A percentile compares a stretch with the other conserved stretches of the same genome.
phyloP scores from a whole-genome alignment of 139 green algal species.

The Trebouxia sp. region DNA sequence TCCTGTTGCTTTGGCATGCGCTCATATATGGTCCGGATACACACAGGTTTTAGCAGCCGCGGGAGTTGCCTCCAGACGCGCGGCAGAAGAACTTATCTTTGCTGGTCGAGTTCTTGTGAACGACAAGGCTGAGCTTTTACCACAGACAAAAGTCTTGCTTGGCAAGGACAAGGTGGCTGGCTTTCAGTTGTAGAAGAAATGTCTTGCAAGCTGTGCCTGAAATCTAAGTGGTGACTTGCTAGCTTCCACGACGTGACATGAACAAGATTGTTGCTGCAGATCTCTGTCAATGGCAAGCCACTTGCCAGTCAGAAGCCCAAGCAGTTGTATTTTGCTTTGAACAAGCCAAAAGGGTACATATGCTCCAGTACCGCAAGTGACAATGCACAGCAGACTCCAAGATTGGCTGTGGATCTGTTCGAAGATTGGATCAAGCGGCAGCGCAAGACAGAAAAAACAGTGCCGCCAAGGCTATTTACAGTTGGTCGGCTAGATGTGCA shows the following conservation, averaged over 20 bases:
- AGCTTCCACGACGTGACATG: not conserved
- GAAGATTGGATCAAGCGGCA: not conserved
- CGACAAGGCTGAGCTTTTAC: conserved; percentile 63
- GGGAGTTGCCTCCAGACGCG: conserved; percentile 84
- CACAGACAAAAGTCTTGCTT: conserved; percentile 54
- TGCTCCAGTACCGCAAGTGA: conserved; percentile 34
- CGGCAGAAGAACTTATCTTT: conserved; percentile 80
- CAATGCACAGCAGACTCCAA: not conserved
- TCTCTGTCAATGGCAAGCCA: conserved; percentile 55
- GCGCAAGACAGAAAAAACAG: not conserved
- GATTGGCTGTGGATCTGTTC: conserved; percentile 47
- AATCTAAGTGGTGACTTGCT: no score
- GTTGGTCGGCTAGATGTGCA: conserved; percentile 92
- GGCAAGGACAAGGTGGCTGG: conserved; percentile 59
- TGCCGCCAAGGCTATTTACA: conserved; percentile 87
- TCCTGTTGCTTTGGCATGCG: no score
- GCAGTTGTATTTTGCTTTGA: conserved; percentile 60
- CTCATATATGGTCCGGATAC: no score
- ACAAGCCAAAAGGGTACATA: conserved; percentile 80
- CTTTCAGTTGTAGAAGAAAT: no score
- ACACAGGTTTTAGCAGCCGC: conserved; percentile 73
- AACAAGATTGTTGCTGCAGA: conserved; percentile 9
- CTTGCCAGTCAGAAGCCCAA: conserved; percentile 18
- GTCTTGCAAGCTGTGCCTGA: no score
- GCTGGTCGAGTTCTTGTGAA: conserved; percentile 85